Evolutionary conservation across 2,329 filamentous ascomycete genomes (phyloP), one percentile per base, ranked within the genome.

Genomic region (Pseudomassariella vexata): DNA sequence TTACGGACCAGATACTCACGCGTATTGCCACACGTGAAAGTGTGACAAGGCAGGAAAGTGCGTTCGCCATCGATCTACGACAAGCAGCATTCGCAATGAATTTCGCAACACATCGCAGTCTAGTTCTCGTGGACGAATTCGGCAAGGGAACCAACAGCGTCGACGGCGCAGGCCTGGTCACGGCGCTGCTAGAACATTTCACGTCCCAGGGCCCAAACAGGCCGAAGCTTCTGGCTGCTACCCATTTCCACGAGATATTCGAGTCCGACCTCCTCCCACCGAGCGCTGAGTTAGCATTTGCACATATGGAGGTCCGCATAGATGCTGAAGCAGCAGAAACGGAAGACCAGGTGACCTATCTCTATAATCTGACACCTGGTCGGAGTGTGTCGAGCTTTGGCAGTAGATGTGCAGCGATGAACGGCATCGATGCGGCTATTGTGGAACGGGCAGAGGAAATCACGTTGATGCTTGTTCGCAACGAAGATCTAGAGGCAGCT

Each of bases 51-150:
- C 65, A 69, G 14, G 75, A 80, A 42, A 81, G 76, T 44, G 72
- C 77, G 2, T 82, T 81, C 50, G 69, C 74, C 21, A 86, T 86
- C 32, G 92, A 98, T 47, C 58, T 98, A 12, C 86, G 92, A 46
- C 90, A 98, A 50, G 78, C 92, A 9, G 80, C 84, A 0, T 73
- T 92, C 35, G 79, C 85, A 0, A 66, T 92, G 30, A 83, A 73
- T 36, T 73, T 86, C 32, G 79, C 82, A 4, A 95, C 88, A 0
- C 65, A 73, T 9, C 73, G 77, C 28, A 95, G 85, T 49, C 65
- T 98, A 5, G 56, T 98, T 2, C 66, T 98, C n/a, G 77, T 96
- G 26, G 92, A 98, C 47, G 92, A 98, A 50, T 96, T 98, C 47
- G 77, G 77, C 2, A 82, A 80, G 49, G 77, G 77, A 3, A 82